Conservation (phyloP, 2,329 filamentous ascomycete species). For the Sarocladium brachiariae region DNA sequence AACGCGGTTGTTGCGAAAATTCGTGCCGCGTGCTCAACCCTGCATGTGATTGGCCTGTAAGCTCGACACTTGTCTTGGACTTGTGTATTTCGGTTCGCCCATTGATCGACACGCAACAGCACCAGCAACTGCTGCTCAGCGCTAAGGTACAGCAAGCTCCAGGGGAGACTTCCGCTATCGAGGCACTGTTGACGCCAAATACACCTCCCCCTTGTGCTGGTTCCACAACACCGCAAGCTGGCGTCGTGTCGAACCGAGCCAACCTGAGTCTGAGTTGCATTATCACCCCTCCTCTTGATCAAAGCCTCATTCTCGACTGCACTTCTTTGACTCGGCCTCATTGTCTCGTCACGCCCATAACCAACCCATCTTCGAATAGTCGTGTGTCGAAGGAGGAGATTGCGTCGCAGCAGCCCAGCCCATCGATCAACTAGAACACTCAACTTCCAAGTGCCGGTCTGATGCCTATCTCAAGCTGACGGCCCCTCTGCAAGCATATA, state of each 20-base stretch:
- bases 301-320: neutral
- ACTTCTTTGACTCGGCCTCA: neutral
- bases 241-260: neutral
- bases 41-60: neutral
- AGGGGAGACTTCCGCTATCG: neutral
- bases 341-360: too few relatives aligned
- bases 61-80: too few relatives aligned
- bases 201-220: neutral
- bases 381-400: too few relatives aligned
- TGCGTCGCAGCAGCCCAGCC: too few relatives aligned
- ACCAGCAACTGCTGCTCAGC: too few relatives aligned
- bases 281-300: neutral
- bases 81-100: too few relatives aligned
- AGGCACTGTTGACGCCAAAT: neutral
- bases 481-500: neutral
- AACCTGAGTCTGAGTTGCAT: neutral
- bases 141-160: too few relatives aligned
- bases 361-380: too few relatives aligned
- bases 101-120: too few relatives aligned
- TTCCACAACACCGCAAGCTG: conserved; percentile 1
- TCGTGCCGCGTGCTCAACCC: neutral
- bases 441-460: too few relatives aligned
- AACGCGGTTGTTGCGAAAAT: neutral
- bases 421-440: too few relatives aligned
- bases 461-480: conserved; percentile 1